These are phyloP conservation scores for Termitomyces sp. DNA, from an alignment of 768 basidiomycete species.

Conservation along the genomic window DNA sequence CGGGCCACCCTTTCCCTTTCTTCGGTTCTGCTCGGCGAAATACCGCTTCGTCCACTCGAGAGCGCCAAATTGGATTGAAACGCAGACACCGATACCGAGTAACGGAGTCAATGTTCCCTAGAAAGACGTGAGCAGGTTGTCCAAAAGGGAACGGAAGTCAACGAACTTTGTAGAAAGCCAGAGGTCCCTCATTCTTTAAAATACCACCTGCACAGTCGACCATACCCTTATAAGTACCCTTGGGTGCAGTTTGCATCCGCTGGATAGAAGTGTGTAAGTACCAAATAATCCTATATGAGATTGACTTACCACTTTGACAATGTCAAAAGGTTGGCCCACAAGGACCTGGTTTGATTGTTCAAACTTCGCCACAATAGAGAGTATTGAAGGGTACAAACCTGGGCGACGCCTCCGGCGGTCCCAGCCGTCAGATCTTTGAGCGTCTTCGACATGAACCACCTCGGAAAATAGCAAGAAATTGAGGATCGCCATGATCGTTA, in stretches of 20 bases:
- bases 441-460: slow-evolving; percentile 50
- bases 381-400: slow-evolving; percentile 39
- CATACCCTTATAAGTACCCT: slow-evolving; percentile 87
- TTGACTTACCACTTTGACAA: slow-evolving; percentile 86
- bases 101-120: slow-evolving; percentile 90
- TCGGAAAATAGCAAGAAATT: background rate
- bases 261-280: slow-evolving; percentile 21
- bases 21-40: slow-evolving; percentile 61
- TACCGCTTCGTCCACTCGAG: slow-evolving; percentile 82
- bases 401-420: slow-evolving; percentile 86
- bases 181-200: slow-evolving; percentile 83
- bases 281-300: background rate
- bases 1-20: slow-evolving; percentile 54
- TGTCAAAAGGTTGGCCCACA: slow-evolving; percentile 94
- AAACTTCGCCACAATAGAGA: slow-evolving; percentile 12
- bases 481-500: slow-evolving; percentile 6
- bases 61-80: slow-evolving; percentile 93
- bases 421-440: slow-evolving; percentile 87
- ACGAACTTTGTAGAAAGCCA: slow-evolving; percentile 90
- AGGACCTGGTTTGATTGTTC: slow-evolving; percentile 49
- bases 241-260: slow-evolving; percentile 93
- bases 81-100: slow-evolving; percentile 89
- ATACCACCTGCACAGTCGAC: slow-evolving; percentile 88
- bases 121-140: slow-evolving; percentile 2
- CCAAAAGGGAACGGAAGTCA: background rate